Percentiles rank a stretch among this genome's conserved stretches.
Conservation (phyloP, 192 early-diverging fungal genomes). For the Podila epigama region DNA sequence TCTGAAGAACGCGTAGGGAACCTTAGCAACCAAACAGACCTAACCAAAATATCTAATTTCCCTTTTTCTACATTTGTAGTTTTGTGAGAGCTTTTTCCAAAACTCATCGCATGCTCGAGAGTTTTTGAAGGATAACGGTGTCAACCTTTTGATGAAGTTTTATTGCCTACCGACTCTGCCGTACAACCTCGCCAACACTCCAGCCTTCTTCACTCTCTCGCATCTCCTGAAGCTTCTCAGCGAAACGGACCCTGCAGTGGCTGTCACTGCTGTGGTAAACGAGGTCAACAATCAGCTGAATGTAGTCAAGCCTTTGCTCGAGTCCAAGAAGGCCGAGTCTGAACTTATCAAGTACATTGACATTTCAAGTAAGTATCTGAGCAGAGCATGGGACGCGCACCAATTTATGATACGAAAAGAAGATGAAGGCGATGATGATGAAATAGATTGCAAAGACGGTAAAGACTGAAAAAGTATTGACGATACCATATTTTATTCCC, state of each 20-base stretch:
- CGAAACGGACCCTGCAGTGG: conserved; percentile 65
- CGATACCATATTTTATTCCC: background rate
- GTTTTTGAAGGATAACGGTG: conserved; percentile 71
- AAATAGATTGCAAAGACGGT: too few species aligned
- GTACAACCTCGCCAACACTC: conserved; percentile 72
- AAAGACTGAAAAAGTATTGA: background rate
- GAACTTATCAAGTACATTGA: conserved; percentile 68
- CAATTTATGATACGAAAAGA: too few species aligned
- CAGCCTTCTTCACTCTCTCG: conserved; percentile 70
- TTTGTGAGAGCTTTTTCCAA: conserved; percentile 88
- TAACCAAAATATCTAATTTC: background rate
- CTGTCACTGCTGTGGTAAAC: conserved; percentile 61
- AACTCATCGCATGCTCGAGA: conserved; percentile 77
- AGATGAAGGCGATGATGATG: too few species aligned
- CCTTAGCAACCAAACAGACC: too few species aligned
- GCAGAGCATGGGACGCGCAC: too few species aligned
- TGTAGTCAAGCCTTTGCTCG: conserved; percentile 55
- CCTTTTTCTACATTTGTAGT: conserved; percentile 45
- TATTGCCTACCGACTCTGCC: conserved; percentile 74
- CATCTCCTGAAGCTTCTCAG: conserved; percentile 75
- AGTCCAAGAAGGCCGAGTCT: conserved; percentile 39
- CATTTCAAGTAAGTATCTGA: conserved; percentile 56
- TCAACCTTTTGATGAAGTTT: conserved; percentile 67
- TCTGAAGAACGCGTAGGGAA: too few species aligned
- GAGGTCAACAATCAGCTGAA: conserved; percentile 58